Evolutionary conservation across 169 alveolate genomes (phyloP).

Genomic region (Cryptosporidium meleagridis): DNA sequence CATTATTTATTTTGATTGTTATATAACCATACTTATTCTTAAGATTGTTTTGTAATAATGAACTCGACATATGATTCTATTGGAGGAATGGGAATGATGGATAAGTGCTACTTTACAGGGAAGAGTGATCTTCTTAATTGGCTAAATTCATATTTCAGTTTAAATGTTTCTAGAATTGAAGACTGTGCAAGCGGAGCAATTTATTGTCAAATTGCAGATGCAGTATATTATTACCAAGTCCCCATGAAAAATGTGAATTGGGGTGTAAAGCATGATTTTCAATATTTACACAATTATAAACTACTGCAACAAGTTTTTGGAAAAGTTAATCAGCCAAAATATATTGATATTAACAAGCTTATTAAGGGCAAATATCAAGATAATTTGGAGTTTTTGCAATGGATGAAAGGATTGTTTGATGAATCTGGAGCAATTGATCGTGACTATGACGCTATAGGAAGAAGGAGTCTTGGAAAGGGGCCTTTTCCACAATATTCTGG

Average conservation of each 20-base stretch:
- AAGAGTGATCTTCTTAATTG: constrained; percentile 91
- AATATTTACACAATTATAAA: constrained; percentile 93
- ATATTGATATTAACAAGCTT: constrained; percentile 92
- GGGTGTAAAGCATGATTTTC: constrained; percentile 95
- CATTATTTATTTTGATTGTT: background rate
- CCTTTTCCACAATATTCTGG: constrained; percentile 72
- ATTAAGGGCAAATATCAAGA: constrained; percentile 95
- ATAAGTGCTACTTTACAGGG: constrained; percentile 87
- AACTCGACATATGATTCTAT: constrained; percentile 55
- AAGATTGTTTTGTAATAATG: constrained; percentile 5
- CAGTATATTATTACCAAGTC: constrained; percentile 86
- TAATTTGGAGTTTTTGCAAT: constrained; percentile 95
- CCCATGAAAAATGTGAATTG: constrained; percentile 92
- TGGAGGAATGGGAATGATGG: constrained; percentile 88
- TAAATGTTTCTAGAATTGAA: constrained; percentile 92
- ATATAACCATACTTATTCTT: background rate
- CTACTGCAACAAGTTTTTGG: constrained; percentile 93
- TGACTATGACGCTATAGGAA: constrained; percentile 85
- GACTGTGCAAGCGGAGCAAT: constrained; percentile 96
- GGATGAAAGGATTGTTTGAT: constrained; percentile 96
- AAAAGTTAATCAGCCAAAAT: constrained; percentile 88
- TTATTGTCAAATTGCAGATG: constrained; percentile 93
- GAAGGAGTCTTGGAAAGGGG: constrained; percentile 79
- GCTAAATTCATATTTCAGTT: constrained; percentile 87
- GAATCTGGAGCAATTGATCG: constrained; percentile 84